These are phyloP conservation scores for Lachnellula subtilissima DNA, from an alignment of 2,329 filamentous ascomycete species.

Conservation along the genomic window DNA sequence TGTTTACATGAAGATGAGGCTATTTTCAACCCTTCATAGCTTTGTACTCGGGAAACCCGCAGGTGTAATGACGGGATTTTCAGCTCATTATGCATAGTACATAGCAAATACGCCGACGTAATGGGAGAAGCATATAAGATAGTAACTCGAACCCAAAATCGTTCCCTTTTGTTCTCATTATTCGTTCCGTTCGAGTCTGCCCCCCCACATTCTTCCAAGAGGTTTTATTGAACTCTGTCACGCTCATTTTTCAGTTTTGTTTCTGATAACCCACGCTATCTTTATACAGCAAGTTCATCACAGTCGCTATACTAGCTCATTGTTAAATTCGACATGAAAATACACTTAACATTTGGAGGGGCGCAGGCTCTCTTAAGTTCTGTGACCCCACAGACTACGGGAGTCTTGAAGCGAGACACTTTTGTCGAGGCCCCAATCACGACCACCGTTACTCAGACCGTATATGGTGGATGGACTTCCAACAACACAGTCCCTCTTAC, in stretches of 20 bases:
- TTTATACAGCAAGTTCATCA: neutral
- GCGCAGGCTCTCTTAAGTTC: neutral
- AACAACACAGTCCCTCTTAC: neutral
- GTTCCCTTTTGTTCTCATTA: too few species aligned
- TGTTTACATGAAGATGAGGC: neutral
- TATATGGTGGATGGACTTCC: neutral
- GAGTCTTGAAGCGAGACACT: neutral
- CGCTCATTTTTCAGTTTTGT: neutral
- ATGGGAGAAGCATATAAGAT: too few species aligned
- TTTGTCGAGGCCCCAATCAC: neutral
- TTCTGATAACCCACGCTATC: neutral
- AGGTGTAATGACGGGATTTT: neutral
- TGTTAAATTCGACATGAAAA: neutral
- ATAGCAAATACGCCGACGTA: neutral
- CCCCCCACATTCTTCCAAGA: too few species aligned
- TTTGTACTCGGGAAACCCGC: neutral
- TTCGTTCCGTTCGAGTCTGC: too few species aligned
- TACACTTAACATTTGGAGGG: neutral
- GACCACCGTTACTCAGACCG: neutral
- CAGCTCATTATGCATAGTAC: neutral
- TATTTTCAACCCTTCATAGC: neutral
- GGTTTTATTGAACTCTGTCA: too few species aligned
- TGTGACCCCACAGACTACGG: neutral
- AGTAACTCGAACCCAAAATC: too few species aligned
- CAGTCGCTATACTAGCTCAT: neutral